A percentile compares a stretch with the other conserved stretches of the same genome.
phyloP scores from a whole-genome alignment of 2,329 filamentous ascomycete genomes.

The Colletotrichum sojae region DNA sequence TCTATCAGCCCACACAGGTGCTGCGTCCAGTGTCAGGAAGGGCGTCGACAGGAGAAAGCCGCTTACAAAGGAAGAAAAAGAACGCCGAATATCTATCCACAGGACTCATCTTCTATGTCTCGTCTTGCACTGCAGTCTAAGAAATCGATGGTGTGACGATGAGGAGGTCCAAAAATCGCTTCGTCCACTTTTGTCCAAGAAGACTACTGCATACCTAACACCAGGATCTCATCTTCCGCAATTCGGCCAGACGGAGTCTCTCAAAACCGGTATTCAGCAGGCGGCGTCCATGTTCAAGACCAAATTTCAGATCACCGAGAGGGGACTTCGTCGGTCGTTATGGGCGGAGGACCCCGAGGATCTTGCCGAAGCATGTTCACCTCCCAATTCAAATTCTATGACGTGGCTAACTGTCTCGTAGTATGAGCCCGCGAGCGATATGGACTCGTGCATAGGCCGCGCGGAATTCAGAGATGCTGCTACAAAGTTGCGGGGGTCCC shows the following conservation, averaged over 20 bases:
- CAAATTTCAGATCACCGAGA: constrained; percentile 79
- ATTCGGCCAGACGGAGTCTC: constrained; percentile 81
- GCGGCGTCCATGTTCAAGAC: constrained; percentile 76
- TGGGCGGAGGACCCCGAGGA: constrained; percentile 81
- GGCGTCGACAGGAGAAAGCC: constrained; percentile 63
- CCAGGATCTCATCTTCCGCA: constrained; percentile 78
- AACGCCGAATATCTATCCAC: constrained; percentile 80
- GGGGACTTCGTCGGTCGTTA: constrained; percentile 77
- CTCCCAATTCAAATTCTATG: background rate
- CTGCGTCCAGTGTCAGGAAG: constrained; percentile 49
- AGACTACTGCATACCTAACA: constrained; percentile 76
- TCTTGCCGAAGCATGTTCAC: constrained; percentile 66
- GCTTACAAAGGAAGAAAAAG: constrained; percentile 67
- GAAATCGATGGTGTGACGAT: constrained; percentile 94
- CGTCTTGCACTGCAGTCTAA: constrained; percentile 80
- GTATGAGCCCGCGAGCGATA: constrained; percentile 72
- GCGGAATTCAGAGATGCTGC: constrained; percentile 82
- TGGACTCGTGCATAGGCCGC: constrained; percentile 78
- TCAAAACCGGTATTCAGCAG: constrained; percentile 84
- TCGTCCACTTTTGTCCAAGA: constrained; percentile 74
- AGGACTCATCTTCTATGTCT: constrained; percentile 89
- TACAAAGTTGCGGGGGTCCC: constrained; percentile 79
- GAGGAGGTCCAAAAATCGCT: constrained; percentile 75
- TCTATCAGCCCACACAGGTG: constrained; percentile 61
- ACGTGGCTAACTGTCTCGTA: constrained; percentile 48